Evolutionary conservation across 768 basidiomycete species (phyloP), one percentile per base, ranked within the genome.

Genomic region (Candolleomyces aberdarensis): DNA sequence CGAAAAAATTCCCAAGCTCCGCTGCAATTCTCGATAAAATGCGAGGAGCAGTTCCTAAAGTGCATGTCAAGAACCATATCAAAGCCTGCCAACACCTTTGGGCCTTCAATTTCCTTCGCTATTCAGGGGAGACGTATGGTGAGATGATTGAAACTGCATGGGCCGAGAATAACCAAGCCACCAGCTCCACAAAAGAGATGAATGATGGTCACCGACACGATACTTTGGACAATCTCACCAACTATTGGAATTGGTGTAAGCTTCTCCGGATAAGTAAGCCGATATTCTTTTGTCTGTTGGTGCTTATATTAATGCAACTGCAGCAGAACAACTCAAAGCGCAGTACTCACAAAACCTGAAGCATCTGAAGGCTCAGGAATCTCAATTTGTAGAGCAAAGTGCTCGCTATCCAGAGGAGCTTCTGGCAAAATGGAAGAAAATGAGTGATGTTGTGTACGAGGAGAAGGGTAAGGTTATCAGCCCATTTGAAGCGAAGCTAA

Each of bases 141-240:
- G 73, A 76, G 63, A 49, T 63, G 46, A 74, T 76, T 36, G 72
- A 76, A 49, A 65, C 60, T 4, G 29, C 57, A 5, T 71, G 70
- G 69, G 63, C 68, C 5, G 71, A 71, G 51, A 52, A 56, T 13
- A 74, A 74, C 41, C 66, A 65, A 47, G 62, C 64, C 5, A 67
- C 62, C 4, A 69, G 67, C 10, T 71, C 68, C 59, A 74, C 72
- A 3, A 70, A 69, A 39, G 66, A 74, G 56, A 59, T 60, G 63
- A 74, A 74, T 47, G 62, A 64, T 29, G 73, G 72, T 0, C 69
- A 74, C 55, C 65, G 70, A 3, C 72, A 74, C 49, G 72, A 73
- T 56, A 66, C 52, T n/a, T 57, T 75, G 3, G 71, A 72, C 36
- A 71, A 69, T 44, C 64, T 62, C 40, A 59, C 59, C 29, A 60